Conservation (phyloP, 352 stramenopile genomes). For the Blastocystis sp. region DNA sequence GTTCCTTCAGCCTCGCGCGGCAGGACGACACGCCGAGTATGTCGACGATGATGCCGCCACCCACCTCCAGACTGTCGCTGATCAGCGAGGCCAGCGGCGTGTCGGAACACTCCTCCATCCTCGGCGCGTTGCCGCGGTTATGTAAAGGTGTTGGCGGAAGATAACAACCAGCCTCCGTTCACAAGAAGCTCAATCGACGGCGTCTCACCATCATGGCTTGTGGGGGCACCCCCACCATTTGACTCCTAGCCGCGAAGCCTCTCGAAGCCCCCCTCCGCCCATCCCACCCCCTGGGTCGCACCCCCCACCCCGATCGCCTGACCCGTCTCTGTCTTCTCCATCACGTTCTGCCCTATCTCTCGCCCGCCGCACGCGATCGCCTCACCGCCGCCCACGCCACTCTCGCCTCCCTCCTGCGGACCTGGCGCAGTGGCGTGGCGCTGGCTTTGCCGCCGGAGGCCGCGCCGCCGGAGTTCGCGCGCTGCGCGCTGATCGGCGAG, state of each 20-base stretch:
- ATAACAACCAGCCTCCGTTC: conserved; percentile 2
- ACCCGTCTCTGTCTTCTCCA: conserved; percentile 21
- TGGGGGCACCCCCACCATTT: not conserved
- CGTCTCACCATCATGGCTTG: conserved; percentile 7
- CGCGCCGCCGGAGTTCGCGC: not conserved
- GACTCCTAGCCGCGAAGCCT: not conserved
- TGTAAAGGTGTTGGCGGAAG: not conserved
- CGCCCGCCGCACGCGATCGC: not conserved
- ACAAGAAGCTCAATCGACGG: conserved; percentile 24
- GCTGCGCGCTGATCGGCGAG: conserved; percentile 1
- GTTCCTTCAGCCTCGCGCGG: not conserved
- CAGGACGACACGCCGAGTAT: not conserved
- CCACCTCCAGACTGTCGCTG: too few relatives aligned
- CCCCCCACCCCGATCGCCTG: not conserved
- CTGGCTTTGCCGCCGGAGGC: not conserved
- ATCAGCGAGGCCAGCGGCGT: too few relatives aligned
- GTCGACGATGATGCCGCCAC: too few relatives aligned
- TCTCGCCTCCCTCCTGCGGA: not conserved
- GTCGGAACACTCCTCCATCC: too few relatives aligned
- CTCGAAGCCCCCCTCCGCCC: not conserved
- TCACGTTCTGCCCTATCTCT: conserved; percentile 20
- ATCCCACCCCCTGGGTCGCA: not conserved
- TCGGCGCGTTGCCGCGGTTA: conserved; percentile 25
- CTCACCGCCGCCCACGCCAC: not conserved
- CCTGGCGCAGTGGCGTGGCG: not conserved